Percentiles rank a stretch among this genome's conserved stretches.
Evolutionary conservation across 495 filamentous ascomycete genomes (phyloP).

Genomic region (Apiosordaria backusii): DNA sequence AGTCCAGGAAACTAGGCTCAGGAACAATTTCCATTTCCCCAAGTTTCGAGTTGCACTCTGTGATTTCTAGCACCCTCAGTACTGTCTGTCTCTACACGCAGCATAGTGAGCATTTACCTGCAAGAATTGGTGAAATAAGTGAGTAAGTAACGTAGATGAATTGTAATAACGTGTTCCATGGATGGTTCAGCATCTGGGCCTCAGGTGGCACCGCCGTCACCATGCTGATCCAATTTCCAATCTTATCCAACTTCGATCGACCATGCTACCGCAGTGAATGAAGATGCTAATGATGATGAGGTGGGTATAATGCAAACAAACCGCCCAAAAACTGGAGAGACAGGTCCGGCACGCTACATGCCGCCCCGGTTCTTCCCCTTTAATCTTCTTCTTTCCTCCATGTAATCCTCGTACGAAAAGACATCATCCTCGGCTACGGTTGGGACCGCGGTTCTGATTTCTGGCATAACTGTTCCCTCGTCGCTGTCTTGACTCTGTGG

Average conservation of each 20-base stretch:
- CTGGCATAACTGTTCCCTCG: neutral
- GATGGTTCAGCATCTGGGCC: no score
- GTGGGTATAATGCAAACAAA: neutral
- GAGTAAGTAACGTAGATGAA: no score
- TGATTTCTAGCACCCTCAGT: no score
- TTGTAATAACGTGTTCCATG: no score
- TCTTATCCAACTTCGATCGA: neutral
- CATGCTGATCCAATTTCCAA: neutral
- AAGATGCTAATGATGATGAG: neutral
- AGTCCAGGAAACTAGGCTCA: no score
- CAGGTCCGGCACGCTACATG: neutral
- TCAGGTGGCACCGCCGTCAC: no score
- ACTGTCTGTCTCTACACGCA: no score
- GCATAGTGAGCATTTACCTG: no score
- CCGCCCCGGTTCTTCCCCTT: constrained; percentile 4
- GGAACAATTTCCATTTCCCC: no score
- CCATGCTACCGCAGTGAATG: no score
- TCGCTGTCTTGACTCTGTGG: constrained; percentile 12
- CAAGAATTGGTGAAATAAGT: no score
- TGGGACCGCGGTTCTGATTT: neutral
- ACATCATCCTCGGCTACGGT: neutral
- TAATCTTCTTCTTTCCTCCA: constrained; percentile 4
- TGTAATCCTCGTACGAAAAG: neutral
- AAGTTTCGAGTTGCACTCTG: no score
- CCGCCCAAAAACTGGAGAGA: neutral